These are phyloP conservation scores for Colletotrichum musae DNA, from an alignment of 2,329 filamentous ascomycete species.

Conservation along the genomic window DNA sequence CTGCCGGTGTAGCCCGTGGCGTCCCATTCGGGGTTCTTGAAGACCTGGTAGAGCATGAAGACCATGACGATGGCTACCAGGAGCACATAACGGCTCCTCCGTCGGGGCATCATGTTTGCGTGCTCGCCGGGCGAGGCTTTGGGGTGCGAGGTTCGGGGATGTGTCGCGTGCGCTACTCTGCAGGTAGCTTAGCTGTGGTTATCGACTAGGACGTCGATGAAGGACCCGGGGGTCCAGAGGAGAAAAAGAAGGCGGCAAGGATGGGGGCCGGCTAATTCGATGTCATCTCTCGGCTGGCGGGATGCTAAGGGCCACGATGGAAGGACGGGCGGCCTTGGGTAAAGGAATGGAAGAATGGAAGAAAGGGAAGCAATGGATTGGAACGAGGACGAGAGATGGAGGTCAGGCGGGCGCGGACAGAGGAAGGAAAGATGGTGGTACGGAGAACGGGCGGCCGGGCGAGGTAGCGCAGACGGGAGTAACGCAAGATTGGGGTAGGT, in stretches of 20 bases:
- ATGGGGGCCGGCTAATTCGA: conserved; percentile 13
- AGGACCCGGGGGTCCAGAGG: conserved; percentile 20
- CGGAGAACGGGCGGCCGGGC: conserved; percentile 22
- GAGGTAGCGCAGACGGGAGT: neutral
- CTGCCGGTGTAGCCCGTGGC: conserved; percentile 34
- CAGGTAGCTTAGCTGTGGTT: conserved; percentile 11
- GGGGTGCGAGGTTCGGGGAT: neutral
- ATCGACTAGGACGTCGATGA: conserved; percentile 9
- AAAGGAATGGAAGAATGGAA: conserved; percentile 28
- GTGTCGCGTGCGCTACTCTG: conserved; percentile 31
- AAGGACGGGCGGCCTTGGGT: neutral
- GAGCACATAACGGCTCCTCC: conserved; percentile 74
- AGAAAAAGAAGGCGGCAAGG: conserved; percentile 17
- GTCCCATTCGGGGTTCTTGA: conserved; percentile 57
- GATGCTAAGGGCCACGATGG: neutral
- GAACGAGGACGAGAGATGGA: neutral
- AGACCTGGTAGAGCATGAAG: conserved; percentile 67
- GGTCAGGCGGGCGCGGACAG: conserved; percentile 4
- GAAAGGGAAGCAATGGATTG: conserved; percentile 1
- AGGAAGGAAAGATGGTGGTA: conserved; percentile 22
- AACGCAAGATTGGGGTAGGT: neutral
- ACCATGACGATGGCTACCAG: conserved; percentile 68
- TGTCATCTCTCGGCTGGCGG: conserved; percentile 33
- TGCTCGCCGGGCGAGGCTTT: conserved; percentile 31
- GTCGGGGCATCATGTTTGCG: conserved; percentile 65